phyloP scores from a whole-genome alignment of 2,329 filamentous ascomycete genomes.

The Fusarium mangiferae region DNA sequence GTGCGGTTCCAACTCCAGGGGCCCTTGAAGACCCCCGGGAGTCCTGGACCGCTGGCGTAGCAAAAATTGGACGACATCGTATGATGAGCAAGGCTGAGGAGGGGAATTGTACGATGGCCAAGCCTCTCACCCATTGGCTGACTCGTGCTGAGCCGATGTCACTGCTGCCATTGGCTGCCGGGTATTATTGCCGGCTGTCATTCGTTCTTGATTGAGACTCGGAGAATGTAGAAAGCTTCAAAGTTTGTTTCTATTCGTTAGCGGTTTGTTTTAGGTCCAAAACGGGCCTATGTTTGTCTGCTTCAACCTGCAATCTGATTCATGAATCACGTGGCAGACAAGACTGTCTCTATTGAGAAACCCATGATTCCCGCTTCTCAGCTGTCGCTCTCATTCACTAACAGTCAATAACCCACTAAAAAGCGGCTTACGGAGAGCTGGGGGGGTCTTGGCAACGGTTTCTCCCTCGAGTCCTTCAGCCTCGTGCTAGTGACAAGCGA shows the following conservation, averaged over 20 bases:
- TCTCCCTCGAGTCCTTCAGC: constrained; percentile 19
- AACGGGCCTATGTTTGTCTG: background rate
- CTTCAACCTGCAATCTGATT: background rate
- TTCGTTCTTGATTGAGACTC: constrained; percentile 20
- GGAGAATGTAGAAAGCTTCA: constrained; percentile 14
- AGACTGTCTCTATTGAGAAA: background rate
- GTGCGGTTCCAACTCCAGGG: constrained; percentile 39
- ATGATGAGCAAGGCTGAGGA: constrained; percentile 53
- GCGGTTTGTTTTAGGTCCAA: constrained; percentile 3
- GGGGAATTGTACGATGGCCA: constrained; percentile 48
- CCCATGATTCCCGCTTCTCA: constrained; percentile 9
- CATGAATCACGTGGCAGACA: constrained; percentile 16
- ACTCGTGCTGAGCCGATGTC: constrained; percentile 13
- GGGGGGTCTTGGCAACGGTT: constrained; percentile 35
- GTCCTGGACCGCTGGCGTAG: constrained; percentile 42
- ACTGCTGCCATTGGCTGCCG: constrained; percentile 25
- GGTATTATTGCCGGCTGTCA: constrained; percentile 16
- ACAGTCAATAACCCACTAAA: background rate
- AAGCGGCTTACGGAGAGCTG: constrained; percentile 16
- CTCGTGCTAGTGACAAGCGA: constrained; percentile 35
- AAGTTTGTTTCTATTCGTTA: constrained; percentile 24
- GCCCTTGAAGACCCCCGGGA: constrained; percentile 38
- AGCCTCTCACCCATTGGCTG: constrained; percentile 39
- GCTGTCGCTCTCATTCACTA: constrained; percentile 16
- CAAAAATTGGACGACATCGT: constrained; percentile 49